Base-by-base conservation (phyloP, 495 filamentous ascomycete genomes). In the Penicillium fimorum region DNA sequence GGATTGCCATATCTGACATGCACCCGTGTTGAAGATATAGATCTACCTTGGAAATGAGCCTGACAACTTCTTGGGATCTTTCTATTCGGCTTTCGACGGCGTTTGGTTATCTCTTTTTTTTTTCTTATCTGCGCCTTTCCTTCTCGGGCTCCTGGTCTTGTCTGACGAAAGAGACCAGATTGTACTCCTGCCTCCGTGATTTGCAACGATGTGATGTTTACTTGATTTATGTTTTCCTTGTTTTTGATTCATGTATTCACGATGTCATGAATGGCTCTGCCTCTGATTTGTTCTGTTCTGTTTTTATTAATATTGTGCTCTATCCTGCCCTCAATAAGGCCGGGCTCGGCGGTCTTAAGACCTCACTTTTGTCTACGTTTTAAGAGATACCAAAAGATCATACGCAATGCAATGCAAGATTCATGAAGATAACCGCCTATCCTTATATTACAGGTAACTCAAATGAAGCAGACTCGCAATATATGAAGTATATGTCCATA, bases 1-100 rank as follows among this genome's bases (percentile, higher is more conserved):
- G 76, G 79, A 15, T 54, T 88, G 42, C 84, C 81, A 3, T 96
- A 95, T 78, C 71, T 96, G 64, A 91, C 89, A 1, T 96, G 91
- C 71, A 88, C 86, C 47, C 82, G 79, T 60, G 80, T 96, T 10
- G 84, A 86, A 62, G 88, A 90, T 62, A 74, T 79, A 45, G 91
- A 96, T 72, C 80, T 89, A 53, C 89, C 89, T n/a, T 94, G 91
- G 90, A 60, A 75, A 69, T 65, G 71, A 82, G 53, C 29, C 8
- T 13, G 44, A 41, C 33, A 11, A 22, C 13, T 20, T 41, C 10
- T 48, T 44, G 37, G 10, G 44, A 8, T 32, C 32, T 13, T 0
- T 44, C 12, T 44, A 24, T 38, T 17, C 12, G 20, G 10, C 22
- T 44, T 33, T 57, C 4, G 17, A 38, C 20, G 40, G 40, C 35